Evolutionary conservation across 176 grass and related monocot species (phyloP).

Genomic region (Zoysia pacifica): DNA sequence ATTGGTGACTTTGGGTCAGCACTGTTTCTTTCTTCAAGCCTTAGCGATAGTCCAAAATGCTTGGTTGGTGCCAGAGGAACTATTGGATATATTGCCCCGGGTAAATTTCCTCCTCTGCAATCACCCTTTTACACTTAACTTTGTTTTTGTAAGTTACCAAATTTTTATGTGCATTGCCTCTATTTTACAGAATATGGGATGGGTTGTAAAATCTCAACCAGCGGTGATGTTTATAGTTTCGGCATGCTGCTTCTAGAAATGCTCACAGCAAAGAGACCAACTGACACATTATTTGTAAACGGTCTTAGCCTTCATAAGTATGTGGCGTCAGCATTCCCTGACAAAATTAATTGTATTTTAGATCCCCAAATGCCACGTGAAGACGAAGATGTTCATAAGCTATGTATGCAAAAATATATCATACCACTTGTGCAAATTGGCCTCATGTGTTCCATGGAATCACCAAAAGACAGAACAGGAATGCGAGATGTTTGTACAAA

Average conservation of each 20-base stretch:
- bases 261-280: conserved; percentile 17
- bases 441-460: conserved; percentile 34
- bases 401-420: conserved; percentile 16
- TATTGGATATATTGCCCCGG: conserved; percentile 48
- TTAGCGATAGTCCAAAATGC: neutral
- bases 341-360: conserved; percentile 29
- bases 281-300: neutral
- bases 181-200: conserved; percentile 33
- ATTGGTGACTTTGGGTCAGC: conserved; percentile 39
- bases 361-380: conserved; percentile 20
- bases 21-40: conserved; percentile 11
- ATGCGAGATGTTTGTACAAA: conserved; percentile 41
- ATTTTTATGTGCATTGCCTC: neutral
- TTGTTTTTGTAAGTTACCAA: neutral
- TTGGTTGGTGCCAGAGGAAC: conserved; percentile 23
- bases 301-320: conserved; percentile 28
- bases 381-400: neutral
- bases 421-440: conserved; percentile 26
- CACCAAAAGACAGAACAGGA: conserved; percentile 28
- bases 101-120: neutral
- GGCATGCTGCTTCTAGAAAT: conserved; percentile 46
- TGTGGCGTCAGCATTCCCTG: conserved; percentile 29
- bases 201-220: conserved; percentile 12
- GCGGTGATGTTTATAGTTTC: conserved; percentile 33
- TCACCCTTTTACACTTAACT: neutral